A percentile compares a stretch with the other conserved stretches of the same genome.
These are phyloP conservation scores for Trametes versicolor DNA, from an alignment of 1,284 basidiomycete species.

Conservation along the genomic window DNA sequence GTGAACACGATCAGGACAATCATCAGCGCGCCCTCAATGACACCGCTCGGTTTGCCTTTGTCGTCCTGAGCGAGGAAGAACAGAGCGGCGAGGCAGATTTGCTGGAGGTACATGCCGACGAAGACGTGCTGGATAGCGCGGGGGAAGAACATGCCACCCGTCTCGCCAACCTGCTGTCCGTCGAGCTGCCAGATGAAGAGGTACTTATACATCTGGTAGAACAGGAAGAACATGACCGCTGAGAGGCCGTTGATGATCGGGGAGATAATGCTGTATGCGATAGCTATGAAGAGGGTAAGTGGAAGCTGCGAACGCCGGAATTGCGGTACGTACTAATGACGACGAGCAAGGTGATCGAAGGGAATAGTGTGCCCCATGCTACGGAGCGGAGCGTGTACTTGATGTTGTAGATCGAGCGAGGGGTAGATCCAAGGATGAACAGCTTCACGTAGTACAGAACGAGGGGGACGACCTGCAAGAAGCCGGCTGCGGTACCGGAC, in stretches of 20 bases:
- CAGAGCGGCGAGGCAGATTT: slow-evolving; percentile 83
- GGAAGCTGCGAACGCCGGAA: slow-evolving; percentile 1
- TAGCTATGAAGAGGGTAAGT: slow-evolving; percentile 49
- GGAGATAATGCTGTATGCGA: slow-evolving; percentile 91
- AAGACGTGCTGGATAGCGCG: slow-evolving; percentile 94
- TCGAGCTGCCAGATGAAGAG: slow-evolving; percentile 87
- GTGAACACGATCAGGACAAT: slow-evolving; percentile 85
- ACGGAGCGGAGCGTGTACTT: slow-evolving; percentile 75
- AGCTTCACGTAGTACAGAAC: slow-evolving; percentile 89
- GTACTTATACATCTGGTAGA: slow-evolving; percentile 91
- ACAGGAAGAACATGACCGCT: slow-evolving; percentile 83
- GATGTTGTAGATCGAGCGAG: slow-evolving; percentile 85
- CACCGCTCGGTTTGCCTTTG: slow-evolving; percentile 60
- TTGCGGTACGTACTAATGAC: slow-evolving; percentile 72
- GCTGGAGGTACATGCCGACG: slow-evolving; percentile 90
- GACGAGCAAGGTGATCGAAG: slow-evolving; percentile 76
- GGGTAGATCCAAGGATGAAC: slow-evolving; percentile 87
- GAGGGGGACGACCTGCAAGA: slow-evolving; percentile 82
- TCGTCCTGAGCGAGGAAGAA: slow-evolving; percentile 86
- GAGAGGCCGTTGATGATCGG: slow-evolving; percentile 96
- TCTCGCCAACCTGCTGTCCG: slow-evolving; percentile 79
- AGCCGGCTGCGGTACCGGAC: slow-evolving; percentile 79
- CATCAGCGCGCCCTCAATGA: slow-evolving; percentile 85
- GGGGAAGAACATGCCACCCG: slow-evolving; percentile 96
- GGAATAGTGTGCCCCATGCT: slow-evolving; percentile 90